phyloP scores from a whole-genome alignment of 164 flowering plant species.

The Protea cynaroides region DNA sequence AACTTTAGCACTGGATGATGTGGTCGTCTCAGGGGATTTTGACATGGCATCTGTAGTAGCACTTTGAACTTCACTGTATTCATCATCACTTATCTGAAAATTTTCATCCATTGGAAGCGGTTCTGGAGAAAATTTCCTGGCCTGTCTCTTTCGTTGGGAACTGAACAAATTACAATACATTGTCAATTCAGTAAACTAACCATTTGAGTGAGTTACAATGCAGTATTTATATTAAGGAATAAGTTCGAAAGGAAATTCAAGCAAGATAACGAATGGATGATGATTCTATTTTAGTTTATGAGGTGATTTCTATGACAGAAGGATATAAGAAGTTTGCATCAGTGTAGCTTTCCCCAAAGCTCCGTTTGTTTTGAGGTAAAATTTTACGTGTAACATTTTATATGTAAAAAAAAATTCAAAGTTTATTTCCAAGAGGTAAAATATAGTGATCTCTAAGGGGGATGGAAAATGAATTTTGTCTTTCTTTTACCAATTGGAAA shows the following conservation, averaged over 20 bases:
- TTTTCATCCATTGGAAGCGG: conserved; percentile 26
- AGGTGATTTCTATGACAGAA: neutral
- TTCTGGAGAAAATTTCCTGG: conserved; percentile 42
- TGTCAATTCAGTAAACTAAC: conserved; percentile 3
- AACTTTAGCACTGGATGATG: conserved; percentile 8
- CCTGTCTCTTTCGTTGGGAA: conserved; percentile 45
- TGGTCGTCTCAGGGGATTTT: conserved; percentile 19
- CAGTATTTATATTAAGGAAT: neutral
- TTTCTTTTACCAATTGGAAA: no score
- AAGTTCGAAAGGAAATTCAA: neutral
- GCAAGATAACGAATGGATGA: neutral
- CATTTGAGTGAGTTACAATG: neutral
- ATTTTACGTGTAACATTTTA: no score
- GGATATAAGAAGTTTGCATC: neutral
- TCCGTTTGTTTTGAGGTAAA: no score
- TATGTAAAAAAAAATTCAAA: no score
- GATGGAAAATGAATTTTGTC: no score
- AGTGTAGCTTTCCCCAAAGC: neutral
- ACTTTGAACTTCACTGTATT: conserved; percentile 26
- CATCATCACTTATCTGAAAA: conserved; percentile 24
- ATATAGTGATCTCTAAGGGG: no score
- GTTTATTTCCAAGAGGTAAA: no score
- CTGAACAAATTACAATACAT: conserved; percentile 29
- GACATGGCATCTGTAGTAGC: conserved; percentile 13
- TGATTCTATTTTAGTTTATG: neutral